phyloP scores from a whole-genome alignment of 208 protist genomes.

The Leishmania lainsoni region DNA sequence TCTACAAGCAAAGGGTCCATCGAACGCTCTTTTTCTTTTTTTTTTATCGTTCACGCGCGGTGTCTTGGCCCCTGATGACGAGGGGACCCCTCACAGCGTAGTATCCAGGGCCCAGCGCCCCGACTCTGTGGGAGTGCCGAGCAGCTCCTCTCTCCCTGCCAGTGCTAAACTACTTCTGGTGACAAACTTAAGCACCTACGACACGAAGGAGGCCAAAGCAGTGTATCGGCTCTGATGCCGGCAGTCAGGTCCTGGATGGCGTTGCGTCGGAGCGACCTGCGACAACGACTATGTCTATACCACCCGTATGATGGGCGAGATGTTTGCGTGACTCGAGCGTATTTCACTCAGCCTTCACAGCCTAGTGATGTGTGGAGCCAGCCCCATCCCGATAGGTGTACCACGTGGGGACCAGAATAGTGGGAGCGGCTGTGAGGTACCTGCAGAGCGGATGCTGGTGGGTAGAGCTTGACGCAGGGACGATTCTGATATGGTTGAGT shows the following conservation, averaged over 20 bases:
- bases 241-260: background rate
- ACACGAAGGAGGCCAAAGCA: background rate
- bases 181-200: background rate
- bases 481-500: background rate
- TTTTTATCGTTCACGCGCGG: background rate
- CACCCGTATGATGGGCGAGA: background rate
- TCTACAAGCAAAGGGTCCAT: background rate
- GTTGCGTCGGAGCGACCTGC: background rate
- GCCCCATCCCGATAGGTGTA: background rate
- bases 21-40: slow-evolving; percentile 5
- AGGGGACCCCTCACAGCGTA: background rate
- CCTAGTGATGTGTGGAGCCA: background rate
- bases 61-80: background rate
- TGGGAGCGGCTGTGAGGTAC: background rate
- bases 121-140: too few relatives aligned
- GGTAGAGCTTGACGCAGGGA: background rate
- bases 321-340: background rate
- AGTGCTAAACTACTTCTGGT: background rate
- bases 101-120: background rate
- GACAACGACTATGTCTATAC: background rate
- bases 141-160: background rate
- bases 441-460: background rate
- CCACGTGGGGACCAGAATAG: background rate
- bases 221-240: background rate
- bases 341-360: background rate